Evolutionary conservation across 108 stramenopile genomes (phyloP).

Genomic region (Skeletonema marinoi): DNA sequence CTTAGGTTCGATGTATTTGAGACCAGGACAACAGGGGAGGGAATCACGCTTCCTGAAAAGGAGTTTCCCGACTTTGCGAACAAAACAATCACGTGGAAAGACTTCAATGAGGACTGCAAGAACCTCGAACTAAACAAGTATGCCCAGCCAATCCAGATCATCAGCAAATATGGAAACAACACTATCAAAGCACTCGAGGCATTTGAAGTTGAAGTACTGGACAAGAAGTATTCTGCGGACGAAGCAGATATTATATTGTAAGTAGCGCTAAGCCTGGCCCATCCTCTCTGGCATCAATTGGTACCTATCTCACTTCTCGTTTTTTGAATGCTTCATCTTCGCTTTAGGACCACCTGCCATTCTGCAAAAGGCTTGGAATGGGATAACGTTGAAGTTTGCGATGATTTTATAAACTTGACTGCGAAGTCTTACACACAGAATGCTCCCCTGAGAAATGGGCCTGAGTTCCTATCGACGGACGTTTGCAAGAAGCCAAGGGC

Average conservation of each 20-base stretch:
- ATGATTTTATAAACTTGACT: slow-evolving; percentile 27
- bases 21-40: background rate
- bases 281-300: no score
- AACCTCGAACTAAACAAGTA: slow-evolving; percentile 21
- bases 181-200: slow-evolving; percentile 29
- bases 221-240: slow-evolving; percentile 19
- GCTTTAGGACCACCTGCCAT: slow-evolving; percentile 25
- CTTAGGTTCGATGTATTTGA: slow-evolving; percentile 15
- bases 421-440: slow-evolving; percentile 1
- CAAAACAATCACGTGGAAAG: slow-evolving; percentile 28
- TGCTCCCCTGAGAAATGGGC: slow-evolving; percentile 1
- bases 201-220: slow-evolving; percentile 31
- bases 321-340: no score
- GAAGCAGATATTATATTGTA: slow-evolving; percentile 48
- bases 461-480: background rate
- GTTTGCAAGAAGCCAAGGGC: background rate
- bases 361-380: slow-evolving; percentile 48
- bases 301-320: no score
- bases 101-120: slow-evolving; percentile 12
- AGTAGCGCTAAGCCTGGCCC: no score
- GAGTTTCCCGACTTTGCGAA: slow-evolving; percentile 45
- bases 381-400: slow-evolving; percentile 42
- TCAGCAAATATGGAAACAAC: slow-evolving; percentile 26
- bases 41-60: slow-evolving; percentile 1
- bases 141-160: slow-evolving; percentile 5